These are phyloP conservation scores for Chlamydomonas schloesseri DNA, from an alignment of 139 green algal genomes.

Conservation along the genomic window DNA sequence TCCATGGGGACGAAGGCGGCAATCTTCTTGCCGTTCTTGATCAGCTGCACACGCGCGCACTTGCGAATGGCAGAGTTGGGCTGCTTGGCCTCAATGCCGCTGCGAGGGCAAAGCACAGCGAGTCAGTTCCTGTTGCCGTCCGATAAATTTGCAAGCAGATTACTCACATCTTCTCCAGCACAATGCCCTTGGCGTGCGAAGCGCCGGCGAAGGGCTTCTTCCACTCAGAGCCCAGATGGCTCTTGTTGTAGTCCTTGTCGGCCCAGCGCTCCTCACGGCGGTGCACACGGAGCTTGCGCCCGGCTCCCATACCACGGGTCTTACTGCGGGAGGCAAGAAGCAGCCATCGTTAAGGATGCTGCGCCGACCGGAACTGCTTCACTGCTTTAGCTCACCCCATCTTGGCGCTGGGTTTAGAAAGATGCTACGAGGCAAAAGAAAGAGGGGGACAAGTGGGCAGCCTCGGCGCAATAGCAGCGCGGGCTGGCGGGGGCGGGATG, in stretches of 20 bases:
- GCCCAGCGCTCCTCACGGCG: slow-evolving; percentile 88
- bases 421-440: slow-evolving; percentile 35
- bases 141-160: background rate
- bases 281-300: slow-evolving; percentile 97
- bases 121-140: background rate
- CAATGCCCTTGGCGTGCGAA: slow-evolving; percentile 99
- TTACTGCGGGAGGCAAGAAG: slow-evolving; percentile 78
- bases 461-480: too few relatives aligned
- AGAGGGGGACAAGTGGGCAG: slow-evolving; percentile 8
- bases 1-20: slow-evolving; percentile 99
- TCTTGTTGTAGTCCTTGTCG: slow-evolving; percentile 99
- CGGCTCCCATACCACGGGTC: slow-evolving; percentile 99
- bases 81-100: slow-evolving; percentile 99
- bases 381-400: slow-evolving; percentile 49
- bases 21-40: slow-evolving; percentile 99
- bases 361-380: background rate
- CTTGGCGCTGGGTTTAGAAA: slow-evolving; percentile 41
- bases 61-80: slow-evolving; percentile 99
- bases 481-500: too few relatives aligned
- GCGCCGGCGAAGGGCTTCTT: slow-evolving; percentile 99
- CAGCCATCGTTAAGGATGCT: background rate
- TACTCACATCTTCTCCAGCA: slow-evolving; percentile 99
- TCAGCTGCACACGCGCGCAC: slow-evolving; percentile 99
- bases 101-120: slow-evolving; percentile 49
- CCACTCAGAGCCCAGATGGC: slow-evolving; percentile 96